Conservation (phyloP, 495 filamentous ascomycete species). For the Tuber magnatum region DNA sequence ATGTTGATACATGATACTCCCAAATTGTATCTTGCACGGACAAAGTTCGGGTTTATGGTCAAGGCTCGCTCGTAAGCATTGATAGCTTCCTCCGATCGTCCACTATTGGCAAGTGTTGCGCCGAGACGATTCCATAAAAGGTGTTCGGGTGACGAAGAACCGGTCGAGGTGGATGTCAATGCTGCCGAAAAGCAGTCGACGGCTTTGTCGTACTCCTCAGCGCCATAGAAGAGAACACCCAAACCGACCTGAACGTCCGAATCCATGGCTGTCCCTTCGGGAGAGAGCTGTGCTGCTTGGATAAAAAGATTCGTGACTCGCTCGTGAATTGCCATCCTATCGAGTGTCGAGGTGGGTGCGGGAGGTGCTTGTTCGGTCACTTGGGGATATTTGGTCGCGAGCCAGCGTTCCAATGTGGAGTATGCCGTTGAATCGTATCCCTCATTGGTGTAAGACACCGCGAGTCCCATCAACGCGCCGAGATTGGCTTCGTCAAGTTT, state of each 20-base stretch:
- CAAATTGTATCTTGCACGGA: constrained; percentile 91
- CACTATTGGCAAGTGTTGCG: constrained; percentile 90
- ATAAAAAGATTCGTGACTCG: constrained; percentile 87
- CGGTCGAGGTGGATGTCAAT: constrained; percentile 45
- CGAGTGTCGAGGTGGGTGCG: constrained; percentile 63
- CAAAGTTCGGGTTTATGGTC: constrained; percentile 84
- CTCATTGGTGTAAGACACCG: constrained; percentile 98
- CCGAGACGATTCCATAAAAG: constrained; percentile 97
- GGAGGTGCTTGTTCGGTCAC: constrained; percentile 65
- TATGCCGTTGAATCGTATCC: constrained; percentile 96
- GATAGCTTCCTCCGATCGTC: constrained; percentile 88
- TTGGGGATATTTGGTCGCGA: constrained; percentile 83
- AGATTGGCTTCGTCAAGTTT: constrained; percentile 81
- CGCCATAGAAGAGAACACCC: constrained; percentile 95
- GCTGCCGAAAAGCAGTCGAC: constrained; percentile 96
- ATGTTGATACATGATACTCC: constrained; percentile 97
- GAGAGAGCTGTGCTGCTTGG: constrained; percentile 80
- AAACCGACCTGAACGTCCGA: constrained; percentile 96
- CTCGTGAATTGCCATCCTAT: constrained; percentile 82
- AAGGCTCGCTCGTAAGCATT: constrained; percentile 91
- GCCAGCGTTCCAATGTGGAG: constrained; percentile 92
- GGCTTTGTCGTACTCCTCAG: constrained; percentile 94
- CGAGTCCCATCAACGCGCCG: constrained; percentile 84
- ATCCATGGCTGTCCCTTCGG: constrained; percentile 83
- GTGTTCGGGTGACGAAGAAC: constrained; percentile 66